phyloP scores from a whole-genome alignment of 2,329 filamentous ascomycete species.

The Coniella lustricola region DNA sequence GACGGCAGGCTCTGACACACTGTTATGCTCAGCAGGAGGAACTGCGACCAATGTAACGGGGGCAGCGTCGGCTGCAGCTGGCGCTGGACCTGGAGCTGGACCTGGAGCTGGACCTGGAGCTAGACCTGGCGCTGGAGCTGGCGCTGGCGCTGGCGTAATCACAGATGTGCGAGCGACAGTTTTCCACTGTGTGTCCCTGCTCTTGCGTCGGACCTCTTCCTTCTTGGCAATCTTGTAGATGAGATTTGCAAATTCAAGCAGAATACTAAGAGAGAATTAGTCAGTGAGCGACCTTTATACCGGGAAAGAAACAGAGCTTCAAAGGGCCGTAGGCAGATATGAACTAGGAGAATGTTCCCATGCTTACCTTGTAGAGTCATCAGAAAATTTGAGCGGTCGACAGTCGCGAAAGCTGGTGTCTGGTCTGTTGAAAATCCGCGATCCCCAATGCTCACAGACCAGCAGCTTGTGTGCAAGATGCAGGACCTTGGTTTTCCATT shows the following conservation, averaged over 20 bases:
- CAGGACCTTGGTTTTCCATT: conserved; percentile 4
- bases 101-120: neutral
- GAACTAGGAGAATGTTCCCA: too few species aligned
- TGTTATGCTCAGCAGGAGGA: too few species aligned
- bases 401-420: neutral
- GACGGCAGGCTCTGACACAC: too few species aligned
- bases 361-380: conserved; percentile 9
- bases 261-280: neutral
- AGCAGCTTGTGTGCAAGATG: conserved; percentile 9
- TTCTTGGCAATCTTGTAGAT: conserved; percentile 13
- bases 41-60: too few species aligned
- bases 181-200: neutral
- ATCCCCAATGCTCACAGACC: conserved; percentile 1
- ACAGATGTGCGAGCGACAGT: neutral
- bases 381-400: neutral
- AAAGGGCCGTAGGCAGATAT: neutral
- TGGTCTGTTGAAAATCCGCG: conserved; percentile 2
- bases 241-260: conserved; percentile 8
- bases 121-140: neutral
- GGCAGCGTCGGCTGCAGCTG: too few species aligned
- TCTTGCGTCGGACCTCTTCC: conserved; percentile 11
- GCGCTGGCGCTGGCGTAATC: neutral
- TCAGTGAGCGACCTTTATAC: neutral
- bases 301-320: neutral
- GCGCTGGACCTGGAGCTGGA: neutral